Base-by-base conservation (phyloP, 768 basidiomycete genomes). In the Serendipita indica region DNA sequence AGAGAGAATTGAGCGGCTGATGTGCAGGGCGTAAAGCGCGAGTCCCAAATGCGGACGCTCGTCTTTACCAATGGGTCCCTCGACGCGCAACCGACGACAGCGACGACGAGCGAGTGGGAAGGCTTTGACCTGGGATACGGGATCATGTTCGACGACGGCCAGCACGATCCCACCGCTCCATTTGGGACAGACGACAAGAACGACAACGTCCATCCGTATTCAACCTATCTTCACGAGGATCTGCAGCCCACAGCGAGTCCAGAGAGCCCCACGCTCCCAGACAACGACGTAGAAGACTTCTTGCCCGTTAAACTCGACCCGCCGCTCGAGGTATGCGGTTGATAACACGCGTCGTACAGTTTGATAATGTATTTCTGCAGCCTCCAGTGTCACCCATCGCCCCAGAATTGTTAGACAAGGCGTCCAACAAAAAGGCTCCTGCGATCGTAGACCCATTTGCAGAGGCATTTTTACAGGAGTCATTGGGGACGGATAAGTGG, bases 401-500 rank as follows among this genome's bases (percentile, higher is more conserved):
- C 16, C 32, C 49, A 28, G 49, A 54, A 13, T 16, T 7, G 4
- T n/a, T 28, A 30, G 16, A 25, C 25, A 16, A 18, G 22, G 22
- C 49, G 10, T 16, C 49, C n/a, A 5, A 18, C 22, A 54, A 54
- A 28, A 54, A 54, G 30, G 22, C 20, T 16, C 22, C 49, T 33
- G 32, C 49, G 7, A 28, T 54, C 7, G 49, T 54, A 28, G 75
- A 76, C 63, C 75, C 75, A 18, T 72, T 62, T 61, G 75, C 75
- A 0, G 71, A 74, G n/a, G 67, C 68, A 14, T 77, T 77, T 63
- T 67, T 76, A 52, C 74, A 69, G 60, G 75, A 76, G 54, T 70
- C 70, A 49, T 71, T 76, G 37, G 75, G 75, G 59, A 67, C 69
- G 25, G 69, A 70, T 30, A 74, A 71, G 62, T 76, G 74, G 75